phyloP scores from a whole-genome alignment of 75 land plant species.

The Azolla pinnata region DNA sequence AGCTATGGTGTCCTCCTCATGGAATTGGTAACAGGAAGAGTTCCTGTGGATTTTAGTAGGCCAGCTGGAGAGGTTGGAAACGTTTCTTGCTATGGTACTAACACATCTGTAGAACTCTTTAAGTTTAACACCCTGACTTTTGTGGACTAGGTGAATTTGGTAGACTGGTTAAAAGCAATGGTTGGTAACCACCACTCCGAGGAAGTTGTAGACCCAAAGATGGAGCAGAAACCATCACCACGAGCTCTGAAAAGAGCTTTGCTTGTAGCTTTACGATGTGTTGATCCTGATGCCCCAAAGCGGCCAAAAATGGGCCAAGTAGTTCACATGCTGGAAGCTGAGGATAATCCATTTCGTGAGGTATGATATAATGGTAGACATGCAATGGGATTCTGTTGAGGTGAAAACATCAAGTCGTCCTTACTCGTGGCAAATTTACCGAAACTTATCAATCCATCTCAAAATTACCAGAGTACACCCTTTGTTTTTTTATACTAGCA shows the following conservation, averaged over 20 bases:
- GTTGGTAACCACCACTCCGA: conserved; percentile 56
- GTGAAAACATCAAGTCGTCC: too few relatives aligned
- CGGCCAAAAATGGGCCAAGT: conserved; percentile 77
- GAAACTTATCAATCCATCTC: too few relatives aligned
- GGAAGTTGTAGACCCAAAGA: conserved; percentile 62
- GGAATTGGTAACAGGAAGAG: conserved; percentile 39
- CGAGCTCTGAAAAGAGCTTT: conserved; percentile 61
- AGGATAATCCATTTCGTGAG: conserved; percentile 29
- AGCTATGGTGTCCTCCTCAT: conserved; percentile 45
- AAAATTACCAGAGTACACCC: too few relatives aligned
- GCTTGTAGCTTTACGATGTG: conserved; percentile 64
- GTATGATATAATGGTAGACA: too few relatives aligned
- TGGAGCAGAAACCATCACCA: conserved; percentile 44
- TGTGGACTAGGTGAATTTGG: conserved; percentile 50
- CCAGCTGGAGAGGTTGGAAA: conserved; percentile 44
- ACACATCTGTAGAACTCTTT: too few relatives aligned
- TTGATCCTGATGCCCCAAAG: conserved; percentile 64
- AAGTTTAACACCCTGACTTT: not conserved
- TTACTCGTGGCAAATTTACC: too few relatives aligned
- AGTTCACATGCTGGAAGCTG: conserved; percentile 70
- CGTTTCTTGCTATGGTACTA: too few relatives aligned
- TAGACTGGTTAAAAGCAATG: conserved; percentile 75
- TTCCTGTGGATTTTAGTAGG: conserved; percentile 33
- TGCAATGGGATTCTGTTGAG: too few relatives aligned
- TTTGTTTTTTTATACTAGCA: too few relatives aligned